Evolutionary conservation across 2,329 filamentous ascomycete species (phyloP).

Genomic region (Talaromyces sp.): DNA sequence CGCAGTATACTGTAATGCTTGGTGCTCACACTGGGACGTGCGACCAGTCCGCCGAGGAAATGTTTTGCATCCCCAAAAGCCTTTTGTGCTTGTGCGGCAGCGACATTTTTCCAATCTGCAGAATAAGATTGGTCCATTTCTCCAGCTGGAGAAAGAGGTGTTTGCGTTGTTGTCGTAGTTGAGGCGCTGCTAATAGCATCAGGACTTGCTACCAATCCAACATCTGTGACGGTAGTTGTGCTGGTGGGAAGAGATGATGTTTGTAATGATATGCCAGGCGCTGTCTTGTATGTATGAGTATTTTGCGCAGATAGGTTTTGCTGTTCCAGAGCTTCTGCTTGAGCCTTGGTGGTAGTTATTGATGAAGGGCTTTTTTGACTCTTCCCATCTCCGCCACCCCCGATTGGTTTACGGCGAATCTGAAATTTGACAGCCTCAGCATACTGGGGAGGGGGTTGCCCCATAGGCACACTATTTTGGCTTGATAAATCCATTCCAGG

Average conservation of each 20-base stretch:
- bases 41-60: constrained; percentile 60
- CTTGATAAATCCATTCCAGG: neutral
- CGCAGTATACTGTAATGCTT: constrained; percentile 63
- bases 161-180: neutral
- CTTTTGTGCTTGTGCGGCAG: constrained; percentile 20
- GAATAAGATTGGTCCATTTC: neutral
- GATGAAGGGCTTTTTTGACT: neutral
- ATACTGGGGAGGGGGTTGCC: constrained; percentile 3
- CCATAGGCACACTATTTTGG: neutral
- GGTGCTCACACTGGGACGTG: constrained; percentile 59
- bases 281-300: neutral
- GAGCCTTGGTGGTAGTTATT: neutral
- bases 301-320: neutral
- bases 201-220: neutral
- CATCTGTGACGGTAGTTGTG: neutral
- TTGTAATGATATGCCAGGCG: neutral
- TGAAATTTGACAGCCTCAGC: constrained; percentile 5
- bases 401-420: constrained; percentile 11
- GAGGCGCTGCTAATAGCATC: neutral
- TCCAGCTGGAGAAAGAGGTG: neutral
- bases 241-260: neutral
- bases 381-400: neutral
- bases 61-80: constrained; percentile 53
- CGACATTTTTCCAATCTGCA: constrained; percentile 4
- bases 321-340: neutral